Evolutionary conservation across 192 early-diverging fungal species (phyloP).

Genomic region (Phlyctochytrium planicorne): DNA sequence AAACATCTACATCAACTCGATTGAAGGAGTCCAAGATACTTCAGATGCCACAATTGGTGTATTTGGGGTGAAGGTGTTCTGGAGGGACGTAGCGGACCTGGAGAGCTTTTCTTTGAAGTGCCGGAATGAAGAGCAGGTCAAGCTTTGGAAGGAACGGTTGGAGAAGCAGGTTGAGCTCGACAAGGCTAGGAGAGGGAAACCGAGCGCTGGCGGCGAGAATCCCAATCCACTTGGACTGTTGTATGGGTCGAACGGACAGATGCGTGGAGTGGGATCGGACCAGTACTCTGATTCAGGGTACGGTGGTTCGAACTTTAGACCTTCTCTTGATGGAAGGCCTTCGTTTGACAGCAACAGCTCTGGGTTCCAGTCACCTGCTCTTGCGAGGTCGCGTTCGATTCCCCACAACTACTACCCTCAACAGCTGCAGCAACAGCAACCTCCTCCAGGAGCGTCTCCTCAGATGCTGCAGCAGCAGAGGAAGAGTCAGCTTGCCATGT

Average conservation of each 20-base stretch:
- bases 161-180: constrained; percentile 60
- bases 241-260: neutral
- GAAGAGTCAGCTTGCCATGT: neutral
- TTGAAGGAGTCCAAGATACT: constrained; percentile 71
- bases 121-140: constrained; percentile 86
- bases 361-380: neutral
- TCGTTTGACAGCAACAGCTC: neutral
- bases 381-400: constrained; percentile 29
- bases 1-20: constrained; percentile 80
- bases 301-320: constrained; percentile 2
- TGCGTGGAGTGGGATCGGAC: constrained; percentile 11
- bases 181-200: neutral
- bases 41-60: constrained; percentile 31
- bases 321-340: neutral
- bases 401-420: constrained; percentile 31
- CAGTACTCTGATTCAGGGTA: neutral
- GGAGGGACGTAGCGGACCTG: constrained; percentile 75
- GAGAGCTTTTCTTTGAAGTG: constrained; percentile 87
- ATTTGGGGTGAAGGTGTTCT: constrained; percentile 72
- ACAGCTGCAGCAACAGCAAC: neutral
- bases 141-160: constrained; percentile 81
- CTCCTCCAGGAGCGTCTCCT: neutral
- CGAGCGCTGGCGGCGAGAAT: neutral
- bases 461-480: neutral
- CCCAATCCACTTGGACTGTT: neutral